A percentile compares a stretch with the other conserved stretches of the same genome.
Evolutionary conservation across 352 stramenopile species (phyloP).

Genomic region (Pythium brachiatum): DNA sequence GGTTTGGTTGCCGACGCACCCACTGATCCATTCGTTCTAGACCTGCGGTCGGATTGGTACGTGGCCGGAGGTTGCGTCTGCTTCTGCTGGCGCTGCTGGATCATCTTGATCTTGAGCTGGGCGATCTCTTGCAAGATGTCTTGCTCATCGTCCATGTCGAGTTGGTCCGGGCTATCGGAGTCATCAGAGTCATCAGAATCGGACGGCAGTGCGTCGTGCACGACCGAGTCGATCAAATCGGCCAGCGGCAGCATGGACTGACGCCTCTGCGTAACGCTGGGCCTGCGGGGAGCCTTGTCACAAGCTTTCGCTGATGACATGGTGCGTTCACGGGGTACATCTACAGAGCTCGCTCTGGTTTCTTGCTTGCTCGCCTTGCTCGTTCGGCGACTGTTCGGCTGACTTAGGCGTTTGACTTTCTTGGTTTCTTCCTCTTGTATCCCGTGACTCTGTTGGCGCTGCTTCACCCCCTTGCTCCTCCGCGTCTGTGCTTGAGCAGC

Average conservation of each 20-base stretch:
- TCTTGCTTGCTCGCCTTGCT: conserved; percentile 13
- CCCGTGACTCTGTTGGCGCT: not conserved
- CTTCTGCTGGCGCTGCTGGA: conserved; percentile 10
- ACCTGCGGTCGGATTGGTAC: not conserved
- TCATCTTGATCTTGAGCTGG: conserved; percentile 27
- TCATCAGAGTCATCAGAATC: conserved; percentile 24
- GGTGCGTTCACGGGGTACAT: not conserved
- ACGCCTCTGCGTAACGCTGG: conserved; percentile 3
- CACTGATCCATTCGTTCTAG: not conserved
- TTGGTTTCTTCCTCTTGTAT: conserved; percentile 17
- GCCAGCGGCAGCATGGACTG: conserved; percentile 15
- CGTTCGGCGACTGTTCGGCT: conserved; percentile 5
- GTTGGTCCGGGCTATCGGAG: no score
- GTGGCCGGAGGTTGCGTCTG: not conserved
- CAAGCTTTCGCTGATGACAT: not conserved
- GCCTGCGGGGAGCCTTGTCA: no score
- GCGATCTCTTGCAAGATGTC: conserved; percentile 24
- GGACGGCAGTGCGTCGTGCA: conserved; percentile 25
- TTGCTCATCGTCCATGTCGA: conserved; percentile 25
- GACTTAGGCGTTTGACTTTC: not conserved
- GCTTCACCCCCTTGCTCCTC: conserved; percentile 8
- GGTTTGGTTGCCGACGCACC: not conserved
- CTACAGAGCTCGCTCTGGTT: not conserved
- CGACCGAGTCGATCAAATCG: conserved; percentile 21
- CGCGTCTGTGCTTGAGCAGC: conserved; percentile 9